These are phyloP conservation scores for Vigna angularis DNA, from an alignment of 306 rosid species.

Conservation along the genomic window DNA sequence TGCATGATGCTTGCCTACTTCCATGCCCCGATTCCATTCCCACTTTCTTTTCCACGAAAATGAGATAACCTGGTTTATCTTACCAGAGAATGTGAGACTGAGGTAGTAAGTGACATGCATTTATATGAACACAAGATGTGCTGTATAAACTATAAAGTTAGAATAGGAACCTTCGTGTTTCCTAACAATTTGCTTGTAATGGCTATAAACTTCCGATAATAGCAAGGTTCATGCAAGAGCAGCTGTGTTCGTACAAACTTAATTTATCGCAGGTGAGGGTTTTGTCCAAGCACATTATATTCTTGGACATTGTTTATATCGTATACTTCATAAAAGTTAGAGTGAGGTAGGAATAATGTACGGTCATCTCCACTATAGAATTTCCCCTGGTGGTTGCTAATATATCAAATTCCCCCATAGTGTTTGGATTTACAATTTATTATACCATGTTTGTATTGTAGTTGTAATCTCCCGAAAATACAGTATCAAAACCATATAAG, in stretches of 20 bases:
- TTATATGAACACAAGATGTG: conserved; percentile 1
- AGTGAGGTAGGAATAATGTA: conserved; percentile 26
- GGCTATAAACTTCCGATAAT: conserved; percentile 36
- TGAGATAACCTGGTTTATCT: background rate
- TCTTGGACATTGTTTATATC: conserved; percentile 17
- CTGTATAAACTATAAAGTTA: conserved; percentile 28
- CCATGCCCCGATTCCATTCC: conserved; percentile 31
- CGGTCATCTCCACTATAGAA: background rate
- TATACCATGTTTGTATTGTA: background rate
- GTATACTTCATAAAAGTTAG: conserved; percentile 1
- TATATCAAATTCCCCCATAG: background rate
- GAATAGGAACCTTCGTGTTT: conserved; percentile 52
- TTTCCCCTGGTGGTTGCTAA: background rate
- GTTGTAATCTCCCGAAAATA: too few relatives aligned
- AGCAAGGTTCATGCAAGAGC: conserved; percentile 40
- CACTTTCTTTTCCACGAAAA: conserved; percentile 43
- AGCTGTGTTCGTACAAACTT: conserved; percentile 38
- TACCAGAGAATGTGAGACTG: background rate
- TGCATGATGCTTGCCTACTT: conserved; percentile 21
- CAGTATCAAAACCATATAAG: too few relatives aligned
- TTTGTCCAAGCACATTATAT: conserved; percentile 15
- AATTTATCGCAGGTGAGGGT: conserved; percentile 7
- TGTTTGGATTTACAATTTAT: background rate
- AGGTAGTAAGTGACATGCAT: background rate
- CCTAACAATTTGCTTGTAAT: conserved; percentile 10